Percentiles rank a stretch among this genome's conserved stretches.
These are phyloP conservation scores for Kuraishia ogatae DNA, from an alignment of 805 yeast genomes.

Conservation along the genomic window DNA sequence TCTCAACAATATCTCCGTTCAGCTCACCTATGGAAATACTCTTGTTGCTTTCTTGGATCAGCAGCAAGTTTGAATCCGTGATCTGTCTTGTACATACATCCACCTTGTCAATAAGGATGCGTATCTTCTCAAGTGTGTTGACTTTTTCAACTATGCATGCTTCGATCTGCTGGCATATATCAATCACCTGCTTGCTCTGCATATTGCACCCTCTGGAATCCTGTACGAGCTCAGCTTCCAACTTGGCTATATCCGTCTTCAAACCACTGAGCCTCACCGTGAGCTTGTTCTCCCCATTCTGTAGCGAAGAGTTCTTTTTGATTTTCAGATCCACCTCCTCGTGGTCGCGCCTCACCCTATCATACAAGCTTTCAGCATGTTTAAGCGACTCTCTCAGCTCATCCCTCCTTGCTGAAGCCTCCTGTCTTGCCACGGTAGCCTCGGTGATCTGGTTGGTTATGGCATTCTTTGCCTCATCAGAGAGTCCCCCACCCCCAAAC, in stretches of 20 bases:
- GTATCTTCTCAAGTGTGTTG: slow-evolving; percentile 13
- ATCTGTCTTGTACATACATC: slow-evolving; percentile 18
- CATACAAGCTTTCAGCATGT: slow-evolving; percentile 7
- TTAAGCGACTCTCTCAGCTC: background rate
- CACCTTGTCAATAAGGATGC: slow-evolving; percentile 12
- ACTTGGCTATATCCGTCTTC: slow-evolving; percentile 18
- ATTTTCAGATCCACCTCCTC: slow-evolving; percentile 6
- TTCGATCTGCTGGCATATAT: slow-evolving; percentile 21
- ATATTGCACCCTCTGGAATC: background rate
- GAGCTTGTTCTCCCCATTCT: slow-evolving; percentile 9
- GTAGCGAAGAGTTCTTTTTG: background rate
- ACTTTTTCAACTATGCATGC: slow-evolving; percentile 14
- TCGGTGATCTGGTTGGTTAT: background rate
- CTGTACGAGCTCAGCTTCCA: background rate
- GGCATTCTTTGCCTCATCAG: slow-evolving; percentile 16
- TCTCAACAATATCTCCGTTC: slow-evolving; percentile 8
- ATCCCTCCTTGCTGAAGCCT: slow-evolving; percentile 3
- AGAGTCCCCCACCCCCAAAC: slow-evolving; percentile 23
- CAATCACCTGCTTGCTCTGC: slow-evolving; percentile 7
- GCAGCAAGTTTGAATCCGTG: slow-evolving; percentile 15
- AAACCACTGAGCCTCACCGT: slow-evolving; percentile 31
- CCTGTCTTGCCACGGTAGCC: background rate
- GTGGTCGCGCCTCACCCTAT: slow-evolving; percentile 8
- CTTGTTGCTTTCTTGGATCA: slow-evolving; percentile 32
- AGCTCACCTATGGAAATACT: slow-evolving; percentile 21